Evolutionary conservation across 345 rosid genomes (phyloP).

Genomic region (Ceriops zippeliana): DNA sequence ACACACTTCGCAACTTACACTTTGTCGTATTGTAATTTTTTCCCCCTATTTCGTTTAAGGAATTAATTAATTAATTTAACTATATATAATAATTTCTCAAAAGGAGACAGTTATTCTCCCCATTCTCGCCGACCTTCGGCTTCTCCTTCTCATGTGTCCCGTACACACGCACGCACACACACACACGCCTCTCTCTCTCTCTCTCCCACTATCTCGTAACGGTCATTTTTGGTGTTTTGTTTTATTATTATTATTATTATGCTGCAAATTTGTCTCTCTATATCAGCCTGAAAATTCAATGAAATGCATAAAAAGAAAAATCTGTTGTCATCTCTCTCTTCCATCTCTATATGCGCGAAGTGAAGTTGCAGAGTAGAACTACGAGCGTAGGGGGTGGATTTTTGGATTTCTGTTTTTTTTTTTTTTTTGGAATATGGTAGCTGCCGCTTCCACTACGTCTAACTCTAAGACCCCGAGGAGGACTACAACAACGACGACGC

Average conservation of each 20-base stretch:
- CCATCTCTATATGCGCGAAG: neutral
- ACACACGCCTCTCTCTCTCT: neutral
- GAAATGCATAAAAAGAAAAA: neutral
- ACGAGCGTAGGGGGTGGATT: constrained; percentile 24
- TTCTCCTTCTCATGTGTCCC: neutral
- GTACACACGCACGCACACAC: neutral
- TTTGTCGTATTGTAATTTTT: no score
- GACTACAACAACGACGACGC: constrained; percentile 19
- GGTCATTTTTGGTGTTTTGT: constrained; percentile 20
- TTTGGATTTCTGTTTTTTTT: neutral
- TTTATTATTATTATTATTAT: constrained; percentile 18
- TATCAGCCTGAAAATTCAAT: neutral
- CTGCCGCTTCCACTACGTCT: constrained; percentile 54
- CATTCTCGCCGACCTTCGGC: constrained; percentile 40
- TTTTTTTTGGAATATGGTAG: constrained; percentile 40
- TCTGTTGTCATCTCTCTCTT: neutral
- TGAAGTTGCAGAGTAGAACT: constrained; percentile 1
- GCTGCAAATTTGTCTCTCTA: neutral
- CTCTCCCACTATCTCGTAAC: constrained; percentile 35
- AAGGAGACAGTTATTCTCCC: constrained; percentile 50
- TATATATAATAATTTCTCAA: neutral
- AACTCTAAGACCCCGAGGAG: constrained; percentile 34
- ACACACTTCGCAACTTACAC: no score
- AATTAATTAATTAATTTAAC: neutral
- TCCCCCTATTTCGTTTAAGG: neutral